Evolutionary conservation across 1,139 yeast genomes (phyloP).

Genomic region (Suhomyces anneliseae): DNA sequence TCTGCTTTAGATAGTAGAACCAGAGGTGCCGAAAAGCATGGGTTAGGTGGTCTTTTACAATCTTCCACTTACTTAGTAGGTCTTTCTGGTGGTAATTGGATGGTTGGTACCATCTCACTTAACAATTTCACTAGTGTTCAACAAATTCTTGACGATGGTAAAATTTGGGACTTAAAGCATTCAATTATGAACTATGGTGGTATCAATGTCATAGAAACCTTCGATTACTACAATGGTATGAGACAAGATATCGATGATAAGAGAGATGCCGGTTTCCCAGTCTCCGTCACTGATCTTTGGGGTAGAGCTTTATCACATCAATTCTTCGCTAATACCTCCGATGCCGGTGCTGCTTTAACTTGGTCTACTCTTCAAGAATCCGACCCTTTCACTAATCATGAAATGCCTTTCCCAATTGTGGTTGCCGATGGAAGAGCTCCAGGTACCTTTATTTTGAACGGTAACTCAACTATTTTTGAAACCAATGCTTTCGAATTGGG

Average conservation of each 20-base stretch:
- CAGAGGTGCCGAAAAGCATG: slow-evolving; percentile 52
- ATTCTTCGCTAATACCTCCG: slow-evolving; percentile 57
- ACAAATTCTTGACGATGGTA: slow-evolving; percentile 48
- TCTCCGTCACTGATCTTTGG: slow-evolving; percentile 89
- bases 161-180: slow-evolving; percentile 70
- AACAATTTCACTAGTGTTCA: slow-evolving; percentile 80
- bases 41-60: slow-evolving; percentile 78
- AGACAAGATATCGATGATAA: slow-evolving; percentile 58
- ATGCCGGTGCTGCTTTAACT: slow-evolving; percentile 62
- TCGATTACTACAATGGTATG: slow-evolving; percentile 55
- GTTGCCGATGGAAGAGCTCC: slow-evolving; percentile 82
- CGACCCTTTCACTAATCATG: slow-evolving; percentile 53
- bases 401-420: slow-evolving; percentile 83
- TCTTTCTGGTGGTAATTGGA: slow-evolving; percentile 86
- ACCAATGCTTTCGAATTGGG: slow-evolving; percentile 83
- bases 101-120: slow-evolving; percentile 74
- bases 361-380: slow-evolving; percentile 62
- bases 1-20: slow-evolving; percentile 27
- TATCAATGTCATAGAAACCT: slow-evolving; percentile 56
- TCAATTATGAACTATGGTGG: slow-evolving; percentile 73
- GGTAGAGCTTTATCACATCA: slow-evolving; percentile 83
- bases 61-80: slow-evolving; percentile 75
- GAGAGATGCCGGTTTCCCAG: slow-evolving; percentile 72
- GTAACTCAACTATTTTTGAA: slow-evolving; percentile 76
- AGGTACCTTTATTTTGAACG: slow-evolving; percentile 51